Evolutionary conservation across 2,329 filamentous ascomycete genomes (phyloP).

Genomic region (Phialophora chinensis): DNA sequence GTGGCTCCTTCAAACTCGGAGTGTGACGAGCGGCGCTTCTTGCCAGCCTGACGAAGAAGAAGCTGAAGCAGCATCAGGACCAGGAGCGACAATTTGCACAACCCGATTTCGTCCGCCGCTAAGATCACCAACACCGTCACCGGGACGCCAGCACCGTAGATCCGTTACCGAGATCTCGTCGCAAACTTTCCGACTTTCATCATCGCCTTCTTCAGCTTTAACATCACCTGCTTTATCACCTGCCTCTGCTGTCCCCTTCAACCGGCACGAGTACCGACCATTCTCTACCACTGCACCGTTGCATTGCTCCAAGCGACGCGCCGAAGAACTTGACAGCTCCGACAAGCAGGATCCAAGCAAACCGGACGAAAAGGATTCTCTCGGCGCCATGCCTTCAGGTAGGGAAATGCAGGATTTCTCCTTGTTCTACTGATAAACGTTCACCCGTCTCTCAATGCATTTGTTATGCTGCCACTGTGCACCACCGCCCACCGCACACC

Average conservation of each 20-base stretch:
- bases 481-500: not conserved
- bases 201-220: constrained; percentile 16
- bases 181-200: constrained; percentile 13
- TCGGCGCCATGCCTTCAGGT: constrained; percentile 29
- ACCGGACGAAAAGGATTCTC: constrained; percentile 14
- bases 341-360: not conserved
- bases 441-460: not conserved
- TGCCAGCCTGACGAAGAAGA: not conserved
- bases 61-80: not conserved
- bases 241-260: constrained; percentile 1
- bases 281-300: constrained; percentile 8
- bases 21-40: not conserved
- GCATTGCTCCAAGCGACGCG: constrained; percentile 7
- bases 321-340: constrained; percentile 3
- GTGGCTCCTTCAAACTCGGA: constrained; percentile 7
- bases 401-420: constrained; percentile 11
- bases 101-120: constrained; percentile 1
- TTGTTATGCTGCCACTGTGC: constrained; percentile 2
- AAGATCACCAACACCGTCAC: not conserved
- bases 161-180: constrained; percentile 26
- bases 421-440: constrained; percentile 5
- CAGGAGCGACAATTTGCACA: not conserved
- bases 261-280: not conserved
- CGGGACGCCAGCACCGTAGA: constrained; percentile 16
- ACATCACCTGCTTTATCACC: constrained; percentile 9